phyloP scores from a whole-genome alignment of 352 stramenopile genomes.

The Globisporangium paroecandrum region DNA sequence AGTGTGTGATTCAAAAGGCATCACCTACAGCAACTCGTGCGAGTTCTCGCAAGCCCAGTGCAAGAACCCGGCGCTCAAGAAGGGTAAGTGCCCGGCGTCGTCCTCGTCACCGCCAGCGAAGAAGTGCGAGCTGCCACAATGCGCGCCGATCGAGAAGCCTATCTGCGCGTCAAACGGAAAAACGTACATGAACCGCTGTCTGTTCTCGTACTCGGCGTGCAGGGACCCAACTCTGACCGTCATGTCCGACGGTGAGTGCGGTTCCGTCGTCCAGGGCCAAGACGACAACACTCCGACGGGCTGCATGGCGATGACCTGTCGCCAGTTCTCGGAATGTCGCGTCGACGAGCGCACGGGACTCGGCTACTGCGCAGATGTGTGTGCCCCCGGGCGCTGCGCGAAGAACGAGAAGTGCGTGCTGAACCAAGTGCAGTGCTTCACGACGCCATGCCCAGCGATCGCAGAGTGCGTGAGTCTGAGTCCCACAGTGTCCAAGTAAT shows the following conservation, averaged over 20 bases:
- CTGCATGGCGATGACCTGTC: conserved; percentile 41
- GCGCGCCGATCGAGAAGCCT: conserved; percentile 12
- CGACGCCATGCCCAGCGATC: conserved; percentile 48
- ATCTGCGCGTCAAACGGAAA: conserved; percentile 17
- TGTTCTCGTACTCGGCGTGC: conserved; percentile 10
- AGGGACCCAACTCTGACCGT: conserved; percentile 8
- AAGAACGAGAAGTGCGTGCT: conserved; percentile 42
- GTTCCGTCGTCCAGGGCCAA: background rate
- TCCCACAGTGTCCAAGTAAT: background rate
- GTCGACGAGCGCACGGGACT: conserved; percentile 35
- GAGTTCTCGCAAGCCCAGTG: conserved; percentile 38
- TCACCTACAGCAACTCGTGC: conserved; percentile 51
- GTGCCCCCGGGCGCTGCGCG: conserved; percentile 37
- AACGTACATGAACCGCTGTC: conserved; percentile 18
- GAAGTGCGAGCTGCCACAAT: conserved; percentile 1
- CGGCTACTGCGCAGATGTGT: conserved; percentile 53
- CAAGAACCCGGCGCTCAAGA: conserved; percentile 11
- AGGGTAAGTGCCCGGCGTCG: background rate
- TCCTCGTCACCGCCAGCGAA: background rate
- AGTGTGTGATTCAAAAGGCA: conserved; percentile 45
- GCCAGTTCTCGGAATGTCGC: conserved; percentile 37
- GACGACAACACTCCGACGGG: background rate
- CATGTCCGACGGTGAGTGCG: conserved; percentile 2
- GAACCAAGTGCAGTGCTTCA: conserved; percentile 45
- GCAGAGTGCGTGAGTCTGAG: conserved; percentile 35